Percentiles rank a stretch among this genome's conserved stretches.
phyloP scores from a whole-genome alignment of 495 filamentous ascomycete genomes.

The Tuber brumale region DNA sequence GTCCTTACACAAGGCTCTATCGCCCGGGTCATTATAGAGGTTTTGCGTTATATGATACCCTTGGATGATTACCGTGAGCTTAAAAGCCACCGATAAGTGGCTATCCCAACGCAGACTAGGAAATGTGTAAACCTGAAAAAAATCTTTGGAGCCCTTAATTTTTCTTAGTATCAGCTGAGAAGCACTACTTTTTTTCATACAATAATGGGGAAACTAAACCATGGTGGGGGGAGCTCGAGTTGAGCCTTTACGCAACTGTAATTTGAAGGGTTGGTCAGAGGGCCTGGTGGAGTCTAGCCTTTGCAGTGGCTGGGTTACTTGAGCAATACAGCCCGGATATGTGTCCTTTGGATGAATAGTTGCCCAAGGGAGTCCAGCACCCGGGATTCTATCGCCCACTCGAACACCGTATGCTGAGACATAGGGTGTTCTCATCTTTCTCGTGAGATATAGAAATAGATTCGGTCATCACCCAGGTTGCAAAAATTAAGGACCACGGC shows the following conservation, averaged over 20 bases:
- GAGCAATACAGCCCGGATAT: not conserved
- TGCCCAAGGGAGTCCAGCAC: not conserved
- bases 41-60: not conserved
- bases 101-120: not conserved
- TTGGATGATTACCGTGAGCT: not conserved
- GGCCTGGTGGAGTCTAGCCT: not conserved
- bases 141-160: not conserved
- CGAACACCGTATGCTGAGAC: not conserved
- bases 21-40: too few relatives aligned
- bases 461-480: not conserved
- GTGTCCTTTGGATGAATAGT: not conserved
- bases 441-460: not conserved
- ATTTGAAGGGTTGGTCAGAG: not conserved
- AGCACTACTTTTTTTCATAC: not conserved
- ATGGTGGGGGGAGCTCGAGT: not conserved
- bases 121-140: not conserved
- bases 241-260: not conserved
- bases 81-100: not conserved
- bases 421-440: not conserved
- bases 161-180: not conserved
- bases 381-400: not conserved
- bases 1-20: too few relatives aligned
- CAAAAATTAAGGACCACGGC: not conserved
- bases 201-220: not conserved
- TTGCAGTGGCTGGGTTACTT: not conserved